Evolutionary conservation across 2,329 filamentous ascomycete species (phyloP).

Genomic region (Paramyrothecium sp.): DNA sequence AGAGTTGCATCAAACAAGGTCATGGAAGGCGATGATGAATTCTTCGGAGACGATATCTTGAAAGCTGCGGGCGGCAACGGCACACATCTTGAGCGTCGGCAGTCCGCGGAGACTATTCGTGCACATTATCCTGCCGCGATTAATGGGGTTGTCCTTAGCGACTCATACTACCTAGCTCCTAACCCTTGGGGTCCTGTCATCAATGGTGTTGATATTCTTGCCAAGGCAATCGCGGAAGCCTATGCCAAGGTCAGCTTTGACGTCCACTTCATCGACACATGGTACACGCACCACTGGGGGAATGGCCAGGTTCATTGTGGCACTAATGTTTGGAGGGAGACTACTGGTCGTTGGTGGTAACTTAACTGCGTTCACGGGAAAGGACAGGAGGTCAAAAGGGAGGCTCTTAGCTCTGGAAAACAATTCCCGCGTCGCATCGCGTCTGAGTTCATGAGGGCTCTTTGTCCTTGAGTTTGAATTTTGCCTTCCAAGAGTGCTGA

Average conservation of each 20-base stretch:
- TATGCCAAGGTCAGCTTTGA: slow-evolving; percentile 14
- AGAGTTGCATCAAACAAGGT: not conserved
- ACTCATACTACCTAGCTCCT: slow-evolving; percentile 14
- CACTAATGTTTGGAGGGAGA: slow-evolving; percentile 16
- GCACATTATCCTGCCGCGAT: slow-evolving; percentile 16
- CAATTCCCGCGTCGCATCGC: no score
- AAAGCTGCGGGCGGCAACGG: not conserved
- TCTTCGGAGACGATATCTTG: not conserved
- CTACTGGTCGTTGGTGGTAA: no score
- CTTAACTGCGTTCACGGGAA: no score
- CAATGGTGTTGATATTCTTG: slow-evolving; percentile 17
- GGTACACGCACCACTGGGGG: slow-evolving; percentile 17
- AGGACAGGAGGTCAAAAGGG: no score
- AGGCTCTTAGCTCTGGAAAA: no score
- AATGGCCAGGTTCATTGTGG: slow-evolving; percentile 21
- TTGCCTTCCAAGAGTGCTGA: no score
- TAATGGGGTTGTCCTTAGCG: slow-evolving; percentile 18
- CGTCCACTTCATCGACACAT: slow-evolving; percentile 18
- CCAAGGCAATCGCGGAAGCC: slow-evolving; percentile 9
- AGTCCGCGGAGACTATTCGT: slow-evolving; percentile 2
- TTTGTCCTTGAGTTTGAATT: no score
- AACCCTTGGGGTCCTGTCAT: slow-evolving; percentile 20
- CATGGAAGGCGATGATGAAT: not conserved
- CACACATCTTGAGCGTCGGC: not conserved
- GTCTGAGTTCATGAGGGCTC: no score